These are phyloP conservation scores for Rickenella mellea DNA, from an alignment of 768 basidiomycete species.

Conservation along the genomic window DNA sequence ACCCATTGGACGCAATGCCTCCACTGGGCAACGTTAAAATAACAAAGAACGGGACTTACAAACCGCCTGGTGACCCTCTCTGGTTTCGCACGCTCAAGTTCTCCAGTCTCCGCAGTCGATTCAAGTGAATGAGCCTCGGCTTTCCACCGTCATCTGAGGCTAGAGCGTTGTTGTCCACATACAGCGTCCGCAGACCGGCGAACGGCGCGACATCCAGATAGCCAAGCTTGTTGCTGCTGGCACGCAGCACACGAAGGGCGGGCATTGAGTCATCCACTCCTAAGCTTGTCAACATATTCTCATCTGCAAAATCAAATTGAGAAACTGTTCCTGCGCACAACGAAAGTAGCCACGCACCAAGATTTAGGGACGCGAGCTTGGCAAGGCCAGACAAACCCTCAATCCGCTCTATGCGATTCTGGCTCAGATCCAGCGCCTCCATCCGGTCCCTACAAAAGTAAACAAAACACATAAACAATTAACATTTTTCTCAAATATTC, in stretches of 20 bases:
- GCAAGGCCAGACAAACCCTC: conserved; percentile 51
- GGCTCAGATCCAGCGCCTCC: conserved; percentile 76
- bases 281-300: conserved; percentile 56
- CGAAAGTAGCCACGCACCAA: conserved; percentile 50
- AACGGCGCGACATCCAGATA: conserved; percentile 51
- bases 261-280: conserved; percentile 41
- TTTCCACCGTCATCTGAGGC: conserved; percentile 23
- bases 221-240: conserved; percentile 73
- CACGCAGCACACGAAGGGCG: conserved; percentile 72
- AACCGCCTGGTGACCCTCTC: conserved; percentile 29
- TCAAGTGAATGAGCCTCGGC: conserved; percentile 15
- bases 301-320: conserved; percentile 38
- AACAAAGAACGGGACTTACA: conserved; percentile 36
- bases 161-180: conserved; percentile 79
- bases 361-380: conserved; percentile 63
- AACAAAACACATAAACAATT: too few species aligned
- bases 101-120: conserved; percentile 64
- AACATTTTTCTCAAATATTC: too few species aligned
- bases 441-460: conserved; percentile 33
- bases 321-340: not conserved
- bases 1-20: too few species aligned
- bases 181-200: conserved; percentile 76
- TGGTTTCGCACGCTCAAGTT: conserved; percentile 91
- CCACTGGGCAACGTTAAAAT: conserved; percentile 4
- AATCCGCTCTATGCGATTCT: conserved; percentile 57